Conservation (phyloP, 139 green algal genomes). For the Dunaliella sp. region DNA sequence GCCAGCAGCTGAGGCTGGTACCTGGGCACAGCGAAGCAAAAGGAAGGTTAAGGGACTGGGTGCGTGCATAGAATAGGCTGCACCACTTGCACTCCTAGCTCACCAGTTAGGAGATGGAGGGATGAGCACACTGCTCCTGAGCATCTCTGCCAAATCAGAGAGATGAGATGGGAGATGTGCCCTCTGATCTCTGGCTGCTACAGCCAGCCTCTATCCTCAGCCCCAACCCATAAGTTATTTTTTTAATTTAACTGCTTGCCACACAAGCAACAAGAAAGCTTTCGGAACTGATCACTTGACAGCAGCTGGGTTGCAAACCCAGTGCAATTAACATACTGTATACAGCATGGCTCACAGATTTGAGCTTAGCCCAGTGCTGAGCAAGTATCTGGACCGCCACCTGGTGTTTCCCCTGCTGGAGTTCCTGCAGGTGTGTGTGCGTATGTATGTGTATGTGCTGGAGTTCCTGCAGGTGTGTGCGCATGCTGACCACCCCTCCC, state of each 20-base stretch:
- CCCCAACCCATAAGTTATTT: background rate
- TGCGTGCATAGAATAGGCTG: background rate
- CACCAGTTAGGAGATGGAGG: conserved; percentile 40
- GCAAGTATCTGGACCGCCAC: conserved; percentile 84
- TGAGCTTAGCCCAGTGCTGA: conserved; percentile 70
- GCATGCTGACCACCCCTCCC: no score
- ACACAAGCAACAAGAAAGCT: background rate
- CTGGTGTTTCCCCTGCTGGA: conserved; percentile 96
- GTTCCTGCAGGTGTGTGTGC: conserved; percentile 87
- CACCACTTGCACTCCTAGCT: no score
- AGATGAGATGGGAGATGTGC: no score
- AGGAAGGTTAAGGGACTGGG: background rate
- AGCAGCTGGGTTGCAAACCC: background rate
- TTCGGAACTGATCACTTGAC: background rate
- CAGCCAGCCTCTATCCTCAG: no score
- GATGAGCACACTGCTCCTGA: conserved; percentile 13
- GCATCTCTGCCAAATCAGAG: no score
- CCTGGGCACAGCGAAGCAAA: conserved; percentile 17
- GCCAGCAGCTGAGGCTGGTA: conserved; percentile 29
- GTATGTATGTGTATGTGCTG: no score
- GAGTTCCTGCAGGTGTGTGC: conserved; percentile 92
- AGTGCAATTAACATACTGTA: no score
- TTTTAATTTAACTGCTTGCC: background rate
- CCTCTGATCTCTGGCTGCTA: no score
- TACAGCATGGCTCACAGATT: background rate